These are phyloP conservation scores for Talaromyces ruber DNA, from an alignment of 495 filamentous ascomycete genomes.

Conservation along the genomic window DNA sequence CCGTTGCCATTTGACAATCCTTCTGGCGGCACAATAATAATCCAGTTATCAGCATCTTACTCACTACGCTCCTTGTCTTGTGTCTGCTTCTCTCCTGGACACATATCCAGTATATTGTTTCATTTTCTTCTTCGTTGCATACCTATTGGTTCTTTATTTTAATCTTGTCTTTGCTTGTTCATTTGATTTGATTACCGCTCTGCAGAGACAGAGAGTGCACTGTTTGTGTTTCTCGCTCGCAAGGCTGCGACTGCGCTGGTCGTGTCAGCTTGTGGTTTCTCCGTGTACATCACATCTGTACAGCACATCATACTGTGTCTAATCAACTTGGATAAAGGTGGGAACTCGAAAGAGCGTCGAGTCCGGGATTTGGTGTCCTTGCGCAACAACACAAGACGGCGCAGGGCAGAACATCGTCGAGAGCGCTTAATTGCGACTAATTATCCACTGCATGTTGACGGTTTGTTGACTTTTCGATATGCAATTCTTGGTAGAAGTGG, in stretches of 20 bases:
- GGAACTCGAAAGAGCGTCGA: neutral
- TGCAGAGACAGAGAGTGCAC: neutral
- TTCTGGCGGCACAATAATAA: neutral
- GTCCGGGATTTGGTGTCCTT: neutral
- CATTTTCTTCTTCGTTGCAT: neutral
- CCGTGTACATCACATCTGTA: neutral
- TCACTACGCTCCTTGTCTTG: neutral
- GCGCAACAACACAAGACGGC: neutral
- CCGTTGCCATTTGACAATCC: neutral
- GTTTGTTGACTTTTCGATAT: neutral
- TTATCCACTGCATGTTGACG: neutral
- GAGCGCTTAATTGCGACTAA: neutral
- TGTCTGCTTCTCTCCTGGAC: neutral
- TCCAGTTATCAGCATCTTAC: neutral
- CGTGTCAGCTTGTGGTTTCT: neutral
- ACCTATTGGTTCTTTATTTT: neutral
- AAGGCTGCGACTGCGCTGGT: constrained; percentile 1
- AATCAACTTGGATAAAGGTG: neutral
- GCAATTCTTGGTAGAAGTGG: neutral
- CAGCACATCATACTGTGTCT: neutral
- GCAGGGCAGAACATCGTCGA: neutral
- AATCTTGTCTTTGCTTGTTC: neutral
- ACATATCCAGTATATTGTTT: neutral
- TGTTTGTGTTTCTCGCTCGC: neutral
- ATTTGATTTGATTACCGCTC: neutral